Evolutionary conservation across 345 rosid species (phyloP).

Genomic region (Litchi chinensis): DNA sequence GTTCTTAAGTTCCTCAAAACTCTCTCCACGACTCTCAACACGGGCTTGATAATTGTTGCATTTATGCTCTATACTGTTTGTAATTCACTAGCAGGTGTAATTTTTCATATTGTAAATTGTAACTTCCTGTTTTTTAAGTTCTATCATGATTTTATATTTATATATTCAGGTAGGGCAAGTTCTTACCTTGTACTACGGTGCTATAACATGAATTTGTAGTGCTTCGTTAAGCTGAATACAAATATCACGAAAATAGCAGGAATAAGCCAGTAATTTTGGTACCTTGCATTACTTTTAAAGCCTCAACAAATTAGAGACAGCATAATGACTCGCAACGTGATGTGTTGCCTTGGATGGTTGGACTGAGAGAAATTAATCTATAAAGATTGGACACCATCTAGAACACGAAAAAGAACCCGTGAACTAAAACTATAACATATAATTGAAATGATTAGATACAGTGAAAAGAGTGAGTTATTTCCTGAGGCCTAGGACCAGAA

Average conservation of each 20-base stretch:
- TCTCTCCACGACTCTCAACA: not conserved
- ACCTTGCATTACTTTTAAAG: not conserved
- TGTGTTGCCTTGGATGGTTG: too few species aligned
- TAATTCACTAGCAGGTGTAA: not conserved
- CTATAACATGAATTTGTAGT: not conserved
- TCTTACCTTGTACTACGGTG: not conserved
- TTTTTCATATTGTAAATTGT: not conserved
- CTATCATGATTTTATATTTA: not conserved
- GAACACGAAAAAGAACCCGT: not conserved
- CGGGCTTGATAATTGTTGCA: not conserved
- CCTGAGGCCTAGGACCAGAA: slow-evolving; percentile 8
- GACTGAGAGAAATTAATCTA: too few species aligned
- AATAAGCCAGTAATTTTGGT: not conserved
- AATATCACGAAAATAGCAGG: not conserved
- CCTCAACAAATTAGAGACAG: too few species aligned
- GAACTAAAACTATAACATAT: not conserved
- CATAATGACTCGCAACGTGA: not conserved
- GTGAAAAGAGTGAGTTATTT: too few species aligned
- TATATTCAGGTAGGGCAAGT: not conserved
- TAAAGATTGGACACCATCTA: too few species aligned
- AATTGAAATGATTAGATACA: not conserved
- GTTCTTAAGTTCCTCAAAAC: not conserved
- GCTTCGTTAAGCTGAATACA: not conserved
- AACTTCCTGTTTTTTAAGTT: not conserved
- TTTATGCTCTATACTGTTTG: not conserved